Evolutionary conservation across 2,329 filamentous ascomycete species (phyloP).

Genomic region (Paraconiothyrium sp.): DNA sequence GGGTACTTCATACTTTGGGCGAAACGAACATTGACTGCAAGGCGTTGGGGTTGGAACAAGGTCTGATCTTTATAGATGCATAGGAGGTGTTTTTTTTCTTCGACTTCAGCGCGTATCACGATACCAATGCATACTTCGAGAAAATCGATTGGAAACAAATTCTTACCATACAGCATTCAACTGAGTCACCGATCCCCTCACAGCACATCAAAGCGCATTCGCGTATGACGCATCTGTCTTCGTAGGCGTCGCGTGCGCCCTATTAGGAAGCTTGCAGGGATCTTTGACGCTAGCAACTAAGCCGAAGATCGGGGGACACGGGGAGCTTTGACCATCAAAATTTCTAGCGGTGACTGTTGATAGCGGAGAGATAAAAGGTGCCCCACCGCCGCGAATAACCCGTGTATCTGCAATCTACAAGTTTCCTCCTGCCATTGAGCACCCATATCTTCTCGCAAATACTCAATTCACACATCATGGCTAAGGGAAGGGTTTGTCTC

Average conservation of each 20-base stretch:
- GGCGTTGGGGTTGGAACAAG: constrained; percentile 19
- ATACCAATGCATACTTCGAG: constrained; percentile 16
- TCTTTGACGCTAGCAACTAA: constrained; percentile 12
- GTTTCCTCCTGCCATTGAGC: constrained; percentile 19
- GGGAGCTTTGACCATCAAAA: constrained; percentile 28
- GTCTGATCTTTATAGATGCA: constrained; percentile 15
- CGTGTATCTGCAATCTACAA: background rate
- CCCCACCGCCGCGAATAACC: constrained; percentile 17
- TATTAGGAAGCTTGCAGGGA: constrained; percentile 9
- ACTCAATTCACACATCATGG: constrained; percentile 34
- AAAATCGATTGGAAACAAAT: background rate
- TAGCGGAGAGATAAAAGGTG: constrained; percentile 17
- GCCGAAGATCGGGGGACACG: constrained; percentile 25
- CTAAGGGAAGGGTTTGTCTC: constrained; percentile 58
- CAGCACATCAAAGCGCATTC: background rate
- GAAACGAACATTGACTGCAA: constrained; percentile 17
- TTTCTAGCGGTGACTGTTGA: constrained; percentile 20
- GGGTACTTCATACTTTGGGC: constrained; percentile 5
- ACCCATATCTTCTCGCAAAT: constrained; percentile 5
- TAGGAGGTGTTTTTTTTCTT: constrained; percentile 14
- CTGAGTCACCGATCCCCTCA: background rate
- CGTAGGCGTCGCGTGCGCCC: background rate
- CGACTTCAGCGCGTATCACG: background rate
- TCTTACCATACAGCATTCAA: too few species aligned
- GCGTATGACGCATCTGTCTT: background rate